phyloP scores from a whole-genome alignment of 768 basidiomycete species.

The Austroboletus eburneus region DNA sequence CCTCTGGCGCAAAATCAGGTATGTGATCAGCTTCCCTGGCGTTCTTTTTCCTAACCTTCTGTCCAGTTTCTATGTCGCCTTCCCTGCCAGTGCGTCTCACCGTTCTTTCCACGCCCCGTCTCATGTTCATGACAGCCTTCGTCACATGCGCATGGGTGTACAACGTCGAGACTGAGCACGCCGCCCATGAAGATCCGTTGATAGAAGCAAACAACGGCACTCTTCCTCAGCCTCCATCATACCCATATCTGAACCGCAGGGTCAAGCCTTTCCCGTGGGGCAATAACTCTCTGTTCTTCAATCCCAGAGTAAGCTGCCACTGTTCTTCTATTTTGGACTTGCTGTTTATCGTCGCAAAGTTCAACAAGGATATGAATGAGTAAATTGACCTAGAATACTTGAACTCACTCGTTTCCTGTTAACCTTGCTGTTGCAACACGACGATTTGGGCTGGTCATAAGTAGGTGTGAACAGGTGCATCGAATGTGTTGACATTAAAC shows the following conservation, averaged over 20 bases:
- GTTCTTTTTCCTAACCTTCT: constrained; percentile 5
- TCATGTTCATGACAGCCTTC: constrained; percentile 16
- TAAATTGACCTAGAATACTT: constrained; percentile 6
- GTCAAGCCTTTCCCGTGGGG: constrained; percentile 86
- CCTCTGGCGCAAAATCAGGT: constrained; percentile 89
- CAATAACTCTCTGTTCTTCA: constrained; percentile 87
- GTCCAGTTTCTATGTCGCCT: constrained; percentile 65
- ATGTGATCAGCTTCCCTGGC: constrained; percentile 15
- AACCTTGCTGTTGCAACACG: neutral
- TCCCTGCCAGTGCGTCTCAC: constrained; percentile 62
- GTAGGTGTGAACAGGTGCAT: too few species aligned
- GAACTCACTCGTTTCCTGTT: neutral
- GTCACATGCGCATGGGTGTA: constrained; percentile 41
- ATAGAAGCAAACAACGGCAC: constrained; percentile 69
- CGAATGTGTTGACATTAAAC: neutral
- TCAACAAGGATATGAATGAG: constrained; percentile 59
- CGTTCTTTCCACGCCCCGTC: constrained; percentile 4
- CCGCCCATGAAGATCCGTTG: constrained; percentile 65
- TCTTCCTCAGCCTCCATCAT: constrained; percentile 67
- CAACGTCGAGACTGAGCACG: constrained; percentile 59
- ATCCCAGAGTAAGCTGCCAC: constrained; percentile 52
- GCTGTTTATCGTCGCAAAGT: constrained; percentile 32
- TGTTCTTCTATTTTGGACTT: neutral
- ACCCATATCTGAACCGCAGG: constrained; percentile 73
- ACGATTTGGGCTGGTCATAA: neutral